Percentiles rank a stretch among this genome's conserved stretches.
These are phyloP conservation scores for Ophiostoma triangulosporum DNA, from an alignment of 2,329 filamentous ascomycete species.

Conservation along the genomic window DNA sequence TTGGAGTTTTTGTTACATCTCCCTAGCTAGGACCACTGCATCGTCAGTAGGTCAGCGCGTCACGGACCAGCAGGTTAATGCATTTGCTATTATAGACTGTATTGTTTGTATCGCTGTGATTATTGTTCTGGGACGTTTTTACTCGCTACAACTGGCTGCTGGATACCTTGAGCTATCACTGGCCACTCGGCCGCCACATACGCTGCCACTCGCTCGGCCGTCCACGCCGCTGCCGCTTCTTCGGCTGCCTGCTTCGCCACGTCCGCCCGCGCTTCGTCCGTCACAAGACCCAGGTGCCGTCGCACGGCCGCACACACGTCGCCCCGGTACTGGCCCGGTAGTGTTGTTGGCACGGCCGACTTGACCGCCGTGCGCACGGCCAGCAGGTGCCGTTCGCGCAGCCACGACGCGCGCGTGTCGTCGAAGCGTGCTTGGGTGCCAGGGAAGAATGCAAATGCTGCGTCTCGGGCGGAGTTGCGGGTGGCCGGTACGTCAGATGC, in stretches of 20 bases:
- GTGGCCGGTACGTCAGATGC: slow-evolving; percentile 8
- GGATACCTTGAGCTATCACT: too few species aligned
- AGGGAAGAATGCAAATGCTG: slow-evolving; percentile 39
- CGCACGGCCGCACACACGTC: slow-evolving; percentile 30
- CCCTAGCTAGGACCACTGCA: too few species aligned
- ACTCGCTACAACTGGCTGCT: too few species aligned
- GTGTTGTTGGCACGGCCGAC: slow-evolving; percentile 16
- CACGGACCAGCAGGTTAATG: too few species aligned
- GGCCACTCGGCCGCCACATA: slow-evolving; percentile 30
- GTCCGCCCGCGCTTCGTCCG: neutral
- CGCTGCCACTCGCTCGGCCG: slow-evolving; percentile 25
- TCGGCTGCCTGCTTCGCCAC: neutral
- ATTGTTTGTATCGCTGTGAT: too few species aligned
- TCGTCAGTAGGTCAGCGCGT: too few species aligned
- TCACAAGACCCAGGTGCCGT: slow-evolving; percentile 14
- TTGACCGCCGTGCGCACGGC: slow-evolving; percentile 26
- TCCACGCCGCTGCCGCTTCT: slow-evolving; percentile 22
- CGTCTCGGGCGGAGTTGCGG: slow-evolving; percentile 34
- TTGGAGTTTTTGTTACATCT: neutral
- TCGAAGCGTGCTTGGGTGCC: slow-evolving; percentile 31
- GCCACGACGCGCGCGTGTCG: slow-evolving; percentile 27
- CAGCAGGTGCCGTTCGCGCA: slow-evolving; percentile 25
- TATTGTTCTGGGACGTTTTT: too few species aligned
- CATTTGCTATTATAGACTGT: too few species aligned
- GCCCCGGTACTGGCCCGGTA: slow-evolving; percentile 21